Evolutionary conservation across 371 early-diverging fungal genomes (phyloP), one percentile per base, ranked within the genome.

Genomic region (Syncephalastrum contaminatum): DNA sequence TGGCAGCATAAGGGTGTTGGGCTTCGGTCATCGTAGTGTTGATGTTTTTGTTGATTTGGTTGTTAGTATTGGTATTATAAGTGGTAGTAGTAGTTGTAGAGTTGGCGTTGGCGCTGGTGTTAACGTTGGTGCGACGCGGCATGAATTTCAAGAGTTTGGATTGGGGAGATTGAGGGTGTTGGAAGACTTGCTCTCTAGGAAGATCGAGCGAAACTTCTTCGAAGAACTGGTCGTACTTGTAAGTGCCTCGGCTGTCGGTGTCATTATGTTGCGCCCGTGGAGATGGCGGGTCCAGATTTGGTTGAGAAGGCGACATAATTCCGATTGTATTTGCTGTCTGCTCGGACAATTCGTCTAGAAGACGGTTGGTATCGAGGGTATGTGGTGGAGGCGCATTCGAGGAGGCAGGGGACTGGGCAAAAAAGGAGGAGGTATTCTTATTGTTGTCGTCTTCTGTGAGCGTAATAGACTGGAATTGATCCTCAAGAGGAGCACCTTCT

Each of bases 131-230:
- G 14, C 72, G 59, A 19, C 77, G 69, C 46, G 75, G 70, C 61
- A 75, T 73, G 42, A 75, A 73, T 46, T 72, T 72, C 47, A 75
- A 56, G 1, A 73, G 51, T 22, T 69, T 67, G 21, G 73, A 69
- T 0, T 62, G 45, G 8, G 63, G 43, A 4, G 58, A 39, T 44
- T 30, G 36, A 8, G 36, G 36, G 43, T 40, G n/a, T 46, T 53
- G 13, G 27, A 25, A 45, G 24, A 14, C 21, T 41, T 46, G 24
- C 22, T 59, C 71, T 49, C 75, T 61, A 12, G 80, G 80, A 7
- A 79, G 55, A 51, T 79, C 80, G 15, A 79, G 47, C 4, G 80
- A 79, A 1, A 79, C 80, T 53, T 79, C 80, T 54, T 79, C 80
- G 63, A 79, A 79, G 43, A 79, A 72, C 43, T 79, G 76, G 30